Percentiles rank a stretch among this genome's conserved stretches.
Evolutionary conservation across 208 protist species (phyloP).

Genomic region (Crithidia expoeki): DNA sequence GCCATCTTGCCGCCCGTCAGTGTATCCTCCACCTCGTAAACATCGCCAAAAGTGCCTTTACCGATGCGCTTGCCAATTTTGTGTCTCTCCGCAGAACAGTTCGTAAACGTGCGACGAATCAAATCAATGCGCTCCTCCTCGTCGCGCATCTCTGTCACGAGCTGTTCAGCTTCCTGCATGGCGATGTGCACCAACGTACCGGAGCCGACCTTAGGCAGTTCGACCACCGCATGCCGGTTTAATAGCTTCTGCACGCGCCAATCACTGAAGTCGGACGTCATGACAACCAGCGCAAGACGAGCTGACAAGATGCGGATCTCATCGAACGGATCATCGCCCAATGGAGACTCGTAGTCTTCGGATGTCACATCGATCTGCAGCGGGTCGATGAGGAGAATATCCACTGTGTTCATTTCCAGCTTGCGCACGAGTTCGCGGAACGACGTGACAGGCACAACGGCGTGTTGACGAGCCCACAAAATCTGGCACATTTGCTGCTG

Average conservation of each 20-base stretch:
- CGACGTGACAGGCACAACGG: conserved; percentile 80
- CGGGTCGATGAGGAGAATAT: conserved; percentile 87
- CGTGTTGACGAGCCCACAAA: conserved; percentile 83
- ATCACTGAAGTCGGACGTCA: conserved; percentile 78
- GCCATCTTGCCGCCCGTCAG: conserved; percentile 88
- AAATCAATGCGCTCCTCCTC: conserved; percentile 80
- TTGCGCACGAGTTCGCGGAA: conserved; percentile 74
- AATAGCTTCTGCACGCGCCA: conserved; percentile 81
- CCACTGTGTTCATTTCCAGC: conserved; percentile 54
- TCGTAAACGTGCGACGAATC: conserved; percentile 80
- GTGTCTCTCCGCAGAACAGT: conserved; percentile 56
- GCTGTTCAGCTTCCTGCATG: conserved; percentile 85
- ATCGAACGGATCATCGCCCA: conserved; percentile 64
- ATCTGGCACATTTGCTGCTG: conserved; percentile 75
- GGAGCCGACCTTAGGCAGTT: conserved; percentile 79
- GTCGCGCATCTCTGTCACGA: conserved; percentile 77
- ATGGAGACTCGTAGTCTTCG: conserved; percentile 60
- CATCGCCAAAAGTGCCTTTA: conserved; percentile 87
- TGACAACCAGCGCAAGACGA: conserved; percentile 72
- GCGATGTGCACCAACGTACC: conserved; percentile 79
- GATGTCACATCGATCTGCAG: conserved; percentile 60
- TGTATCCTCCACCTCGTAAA: conserved; percentile 86
- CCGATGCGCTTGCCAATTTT: conserved; percentile 72
- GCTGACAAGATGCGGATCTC: conserved; percentile 46
- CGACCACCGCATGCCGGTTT: conserved; percentile 76